Evolutionary conservation across 1,139 yeast species (phyloP).

Genomic region (Kodamaea arcana): DNA sequence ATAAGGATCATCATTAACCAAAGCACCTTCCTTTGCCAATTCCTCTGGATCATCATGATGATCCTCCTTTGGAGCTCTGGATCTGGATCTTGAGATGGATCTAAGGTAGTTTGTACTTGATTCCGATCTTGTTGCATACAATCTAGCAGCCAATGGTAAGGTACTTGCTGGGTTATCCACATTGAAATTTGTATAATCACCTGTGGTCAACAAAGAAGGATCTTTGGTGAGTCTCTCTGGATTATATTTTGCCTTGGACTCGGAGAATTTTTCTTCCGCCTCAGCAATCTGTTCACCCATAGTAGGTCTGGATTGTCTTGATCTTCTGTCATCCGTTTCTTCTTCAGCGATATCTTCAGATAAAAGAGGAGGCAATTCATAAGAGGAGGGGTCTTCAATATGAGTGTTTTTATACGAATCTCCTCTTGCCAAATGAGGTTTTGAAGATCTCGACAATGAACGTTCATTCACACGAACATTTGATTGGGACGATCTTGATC

Average conservation of each 20-base stretch:
- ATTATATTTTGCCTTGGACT: constrained; percentile 13
- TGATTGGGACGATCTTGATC: constrained; percentile 12
- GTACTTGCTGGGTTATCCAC: constrained; percentile 34
- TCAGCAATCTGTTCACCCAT: constrained; percentile 49
- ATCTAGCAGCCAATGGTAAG: constrained; percentile 17
- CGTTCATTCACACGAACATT: constrained; percentile 11
- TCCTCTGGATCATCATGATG: constrained; percentile 28
- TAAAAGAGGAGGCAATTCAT: constrained; percentile 44
- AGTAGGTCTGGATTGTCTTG: constrained; percentile 45
- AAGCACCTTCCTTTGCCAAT: constrained; percentile 43
- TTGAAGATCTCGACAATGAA: constrained; percentile 22
- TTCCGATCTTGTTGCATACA: constrained; percentile 28
- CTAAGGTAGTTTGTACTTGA: constrained; percentile 51
- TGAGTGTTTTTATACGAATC: constrained; percentile 56
- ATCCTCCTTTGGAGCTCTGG: constrained; percentile 34
- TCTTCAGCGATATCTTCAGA: constrained; percentile 10
- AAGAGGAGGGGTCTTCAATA: constrained; percentile 36
- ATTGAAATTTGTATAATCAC: constrained; percentile 47
- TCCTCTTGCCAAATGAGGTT: constrained; percentile 63
- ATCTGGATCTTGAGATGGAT: constrained; percentile 59
- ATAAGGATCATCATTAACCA: constrained; percentile 46
- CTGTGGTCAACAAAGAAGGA: constrained; percentile 45
- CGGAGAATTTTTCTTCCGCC: constrained; percentile 22
- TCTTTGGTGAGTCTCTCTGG: constrained; percentile 23
- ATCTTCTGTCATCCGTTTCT: constrained; percentile 32